These are phyloP conservation scores for Setaria viridis DNA, from an alignment of 202 grass and related monocot genomes.

Conservation along the genomic window DNA sequence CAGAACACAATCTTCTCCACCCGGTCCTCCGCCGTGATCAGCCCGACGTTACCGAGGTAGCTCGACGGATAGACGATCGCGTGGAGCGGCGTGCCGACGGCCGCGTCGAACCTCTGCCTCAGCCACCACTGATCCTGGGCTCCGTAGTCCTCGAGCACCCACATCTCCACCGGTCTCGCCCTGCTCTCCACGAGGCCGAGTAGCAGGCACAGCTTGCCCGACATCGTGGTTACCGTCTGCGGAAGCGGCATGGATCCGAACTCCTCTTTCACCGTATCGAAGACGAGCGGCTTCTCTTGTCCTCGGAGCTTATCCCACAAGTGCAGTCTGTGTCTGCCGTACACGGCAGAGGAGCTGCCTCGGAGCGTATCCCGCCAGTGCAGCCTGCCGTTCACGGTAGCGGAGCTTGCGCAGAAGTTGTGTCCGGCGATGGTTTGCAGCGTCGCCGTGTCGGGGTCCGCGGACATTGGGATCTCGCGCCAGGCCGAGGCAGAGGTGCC, in stretches of 20 bases:
- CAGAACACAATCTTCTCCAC: not conserved
- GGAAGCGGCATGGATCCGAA: not conserved
- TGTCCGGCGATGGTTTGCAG: not conserved
- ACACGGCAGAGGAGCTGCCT: not conserved
- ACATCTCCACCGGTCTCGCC: not conserved
- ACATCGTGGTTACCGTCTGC: not conserved
- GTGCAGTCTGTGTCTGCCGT: not conserved
- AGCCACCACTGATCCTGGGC: not conserved
- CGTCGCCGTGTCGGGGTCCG: not conserved
- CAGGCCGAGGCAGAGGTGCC: not conserved
- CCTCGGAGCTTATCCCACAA: too few species aligned
- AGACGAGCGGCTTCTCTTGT: not conserved
- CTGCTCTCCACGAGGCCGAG: not conserved
- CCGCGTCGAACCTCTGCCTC: not conserved
- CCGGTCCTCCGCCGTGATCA: not conserved
- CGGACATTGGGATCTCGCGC: not conserved
- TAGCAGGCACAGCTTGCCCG: not conserved
- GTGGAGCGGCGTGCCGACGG: not conserved
- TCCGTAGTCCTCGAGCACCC: slow-evolving; percentile 9
- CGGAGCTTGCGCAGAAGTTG: not conserved
- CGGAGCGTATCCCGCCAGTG: too few species aligned
- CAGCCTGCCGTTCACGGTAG: not conserved
- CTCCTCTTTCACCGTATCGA: not conserved
- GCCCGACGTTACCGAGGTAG: not conserved
- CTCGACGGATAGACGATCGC: not conserved